Evolutionary conservation across 306 rosid species (phyloP).

Genomic region (Glycine soja): DNA sequence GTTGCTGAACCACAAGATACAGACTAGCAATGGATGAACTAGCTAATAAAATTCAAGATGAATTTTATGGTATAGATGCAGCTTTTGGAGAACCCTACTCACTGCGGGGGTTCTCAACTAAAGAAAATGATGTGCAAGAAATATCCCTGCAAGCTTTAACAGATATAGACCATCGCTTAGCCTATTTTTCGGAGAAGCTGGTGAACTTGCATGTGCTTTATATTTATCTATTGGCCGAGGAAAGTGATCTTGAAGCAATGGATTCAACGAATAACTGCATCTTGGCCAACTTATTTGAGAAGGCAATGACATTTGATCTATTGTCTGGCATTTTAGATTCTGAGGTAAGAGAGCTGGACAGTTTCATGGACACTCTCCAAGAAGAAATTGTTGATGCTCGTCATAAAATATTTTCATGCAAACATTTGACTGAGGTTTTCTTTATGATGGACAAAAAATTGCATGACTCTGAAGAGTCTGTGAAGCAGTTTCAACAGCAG

Average conservation of each 20-base stretch:
- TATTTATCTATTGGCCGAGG: slow-evolving; percentile 70
- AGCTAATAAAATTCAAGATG: slow-evolving; percentile 50
- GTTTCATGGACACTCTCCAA: slow-evolving; percentile 74
- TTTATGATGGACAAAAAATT: slow-evolving; percentile 69
- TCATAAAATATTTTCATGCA: slow-evolving; percentile 71
- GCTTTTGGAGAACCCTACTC: slow-evolving; percentile 50
- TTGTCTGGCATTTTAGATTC: slow-evolving; percentile 79
- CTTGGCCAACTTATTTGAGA: slow-evolving; percentile 60
- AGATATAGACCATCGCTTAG: slow-evolving; percentile 79
- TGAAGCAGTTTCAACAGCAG: slow-evolving; percentile 72
- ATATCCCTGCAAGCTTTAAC: slow-evolving; percentile 63
- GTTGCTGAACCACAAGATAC: slow-evolving; percentile 48
- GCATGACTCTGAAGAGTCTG: slow-evolving; percentile 74
- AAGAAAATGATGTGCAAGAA: slow-evolving; percentile 58
- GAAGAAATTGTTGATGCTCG: slow-evolving; percentile 73
- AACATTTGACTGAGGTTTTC: slow-evolving; percentile 67
- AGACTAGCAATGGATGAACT: slow-evolving; percentile 59
- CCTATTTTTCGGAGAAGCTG: slow-evolving; percentile 81
- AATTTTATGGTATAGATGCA: slow-evolving; percentile 45
- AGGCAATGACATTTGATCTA: slow-evolving; percentile 70
- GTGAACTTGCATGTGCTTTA: slow-evolving; percentile 76
- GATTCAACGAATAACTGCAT: slow-evolving; percentile 50
- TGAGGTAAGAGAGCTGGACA: slow-evolving; percentile 89
- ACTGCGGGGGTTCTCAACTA: slow-evolving; percentile 51
- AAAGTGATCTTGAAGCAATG: slow-evolving; percentile 77